Evolutionary conservation across 2,329 filamentous ascomycete species (phyloP).

Genomic region (Kalaharituber pfeilii): DNA sequence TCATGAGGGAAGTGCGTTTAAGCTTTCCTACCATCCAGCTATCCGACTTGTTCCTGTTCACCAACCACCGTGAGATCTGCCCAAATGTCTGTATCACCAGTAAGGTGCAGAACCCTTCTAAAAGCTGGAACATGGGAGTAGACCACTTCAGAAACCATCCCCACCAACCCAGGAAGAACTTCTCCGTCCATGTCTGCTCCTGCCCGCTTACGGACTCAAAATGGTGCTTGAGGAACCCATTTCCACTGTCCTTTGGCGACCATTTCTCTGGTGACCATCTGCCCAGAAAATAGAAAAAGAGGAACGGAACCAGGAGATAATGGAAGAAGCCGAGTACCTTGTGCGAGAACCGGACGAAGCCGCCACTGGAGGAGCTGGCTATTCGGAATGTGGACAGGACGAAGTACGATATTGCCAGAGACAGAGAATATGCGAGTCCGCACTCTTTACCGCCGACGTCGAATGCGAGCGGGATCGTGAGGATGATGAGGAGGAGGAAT

Average conservation of each 20-base stretch:
- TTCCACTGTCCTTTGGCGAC: conserved; percentile 22
- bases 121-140: conserved; percentile 81
- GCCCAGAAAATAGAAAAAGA: conserved; percentile 89
- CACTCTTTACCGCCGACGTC: conserved; percentile 93
- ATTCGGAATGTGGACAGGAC: conserved; percentile 67
- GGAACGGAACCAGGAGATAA: conserved; percentile 66
- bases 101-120: conserved; percentile 91
- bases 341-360: conserved; percentile 39
- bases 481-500: conserved; percentile 81
- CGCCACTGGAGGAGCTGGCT: conserved; percentile 26
- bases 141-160: conserved; percentile 77
- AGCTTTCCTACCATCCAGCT: conserved; percentile 68
- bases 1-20: conserved; percentile 8
- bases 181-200: conserved; percentile 47
- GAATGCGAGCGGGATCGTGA: conserved; percentile 92
- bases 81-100: conserved; percentile 89
- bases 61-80: conserved; percentile 85
- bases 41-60: conserved; percentile 68
- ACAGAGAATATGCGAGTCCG: conserved; percentile 81
- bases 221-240: conserved; percentile 8
- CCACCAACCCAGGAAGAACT: conserved; percentile 66
- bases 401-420: conserved; percentile 80
- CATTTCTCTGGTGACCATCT: conserved; percentile 90
- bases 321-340: conserved; percentile 44
- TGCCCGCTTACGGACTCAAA: conserved; percentile 2